Evolutionary conservation across 2,329 filamentous ascomycete genomes (phyloP), one percentile per base, ranked within the genome.

Genomic region (Didymella exigua): DNA sequence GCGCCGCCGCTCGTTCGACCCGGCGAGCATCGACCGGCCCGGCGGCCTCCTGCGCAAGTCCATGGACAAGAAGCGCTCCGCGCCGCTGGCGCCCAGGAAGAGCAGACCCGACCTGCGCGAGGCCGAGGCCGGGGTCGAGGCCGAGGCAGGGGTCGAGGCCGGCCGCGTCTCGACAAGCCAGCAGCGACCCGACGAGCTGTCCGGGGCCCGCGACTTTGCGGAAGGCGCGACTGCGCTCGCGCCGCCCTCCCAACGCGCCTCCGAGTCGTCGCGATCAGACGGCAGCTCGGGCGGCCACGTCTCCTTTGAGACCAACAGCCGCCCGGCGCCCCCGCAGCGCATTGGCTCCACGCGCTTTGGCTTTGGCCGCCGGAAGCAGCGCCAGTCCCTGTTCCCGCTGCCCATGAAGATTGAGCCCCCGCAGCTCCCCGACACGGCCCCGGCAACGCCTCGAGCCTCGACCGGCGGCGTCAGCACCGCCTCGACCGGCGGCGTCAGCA

Each of bases 211-310:
- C 50, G 81, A 84, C 24, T 87, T 87, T 54, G 82, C 83, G 40
- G 85, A 88, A 16, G 87, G 86, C 52, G 81, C 82, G 58, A 81
- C 81, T 23, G 81, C 85, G 2, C 77, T 91, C 55, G 85, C 86
- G 7, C 80, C 89, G 18, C 85, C 87, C 10, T 78, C 85, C 26
- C 83, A 84, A 59, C 82, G 90, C 34, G 77, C 89, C 24, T 95
- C 90, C 5, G 93, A 97, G 68, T 97, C 93, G 1, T 96, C 92
- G 2, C 85, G 90, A 62, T 97, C 93, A 24, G 93, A 97, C 73
- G 89, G 85, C 38, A 96, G 90, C 76, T 90, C 88, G 14, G 86
- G 82, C 36, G 73, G 70, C 26, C 73, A 76, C 50, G 61, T 74
- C 61, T 71, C 70, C 23, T 74, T 75, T 40, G 73, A 73, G 26